Evolutionary conservation across 2,329 filamentous ascomycete species (phyloP), one percentile per base, ranked within the genome.

Genomic region (Aspergillus sp.): DNA sequence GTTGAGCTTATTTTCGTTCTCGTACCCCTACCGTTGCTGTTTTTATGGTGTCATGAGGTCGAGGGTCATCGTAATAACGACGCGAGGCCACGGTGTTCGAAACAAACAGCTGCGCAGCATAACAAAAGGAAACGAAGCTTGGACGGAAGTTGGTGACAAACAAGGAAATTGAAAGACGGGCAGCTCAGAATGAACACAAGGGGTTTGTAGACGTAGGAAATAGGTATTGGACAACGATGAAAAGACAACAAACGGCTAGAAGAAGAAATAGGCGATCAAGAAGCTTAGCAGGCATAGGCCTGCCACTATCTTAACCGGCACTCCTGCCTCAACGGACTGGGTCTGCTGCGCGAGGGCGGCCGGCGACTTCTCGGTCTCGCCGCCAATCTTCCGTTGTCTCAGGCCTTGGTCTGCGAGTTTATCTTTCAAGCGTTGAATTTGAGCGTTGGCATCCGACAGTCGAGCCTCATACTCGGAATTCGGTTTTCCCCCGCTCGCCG

Each of bases 251-350:
- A 56, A 53, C 60, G 64, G 61, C 82, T 87, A 99, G 77, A 99
- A 99, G 81, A 99, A 92, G 76, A 98, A 86, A 78, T 97, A 99
- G 55, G 92, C 95, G 67, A 98, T 84, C 71, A 99, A 77, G 80
- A 99, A 99, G 80, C 91, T 93, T 63, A 96, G 68, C 68, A 99
- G 80, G 73, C 93, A 97, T 44, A 99, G 80, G 20, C 86, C 80
- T 20, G 95, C 93, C 45, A 90, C 90, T 61, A 93, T 85, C 74
- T 93, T 89, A 50, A 99, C 86, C 0, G 95, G 88, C 3, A 99
- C 93, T 20, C 95, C 93, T 19, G 70, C 54, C 66, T 92, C 86
- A 19, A 79, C 74, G 42, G 78, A 64, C 77, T 87, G 73, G 74
- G 84, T 75, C 66, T 81, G 81, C 63, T 81, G 81, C 61, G 79